Evolutionary conservation across 1,284 basidiomycete species (phyloP).

Genomic region (Ceratobasidium sp.): DNA sequence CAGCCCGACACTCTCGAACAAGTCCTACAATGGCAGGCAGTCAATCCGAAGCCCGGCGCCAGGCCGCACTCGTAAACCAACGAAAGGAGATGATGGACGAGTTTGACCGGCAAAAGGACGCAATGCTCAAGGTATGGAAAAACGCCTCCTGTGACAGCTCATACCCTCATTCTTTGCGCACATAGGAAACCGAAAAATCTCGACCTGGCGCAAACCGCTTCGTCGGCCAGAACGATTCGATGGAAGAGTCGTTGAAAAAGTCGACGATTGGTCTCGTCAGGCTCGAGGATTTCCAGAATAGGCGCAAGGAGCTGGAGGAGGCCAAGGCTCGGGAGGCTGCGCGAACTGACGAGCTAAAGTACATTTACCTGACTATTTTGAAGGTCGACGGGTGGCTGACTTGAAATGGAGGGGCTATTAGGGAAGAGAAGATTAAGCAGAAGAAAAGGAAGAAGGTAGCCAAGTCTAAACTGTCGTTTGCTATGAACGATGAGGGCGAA

Average conservation of each 20-base stretch:
- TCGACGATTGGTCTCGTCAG: constrained; percentile 93
- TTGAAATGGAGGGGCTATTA: constrained; percentile 78
- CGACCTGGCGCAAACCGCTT: constrained; percentile 88
- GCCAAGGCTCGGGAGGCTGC: constrained; percentile 91
- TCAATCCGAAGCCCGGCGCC: constrained; percentile 78
- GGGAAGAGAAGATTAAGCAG: constrained; percentile 84
- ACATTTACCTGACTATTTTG: constrained; percentile 58
- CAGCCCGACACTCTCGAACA: constrained; percentile 7
- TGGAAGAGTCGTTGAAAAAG: constrained; percentile 94
- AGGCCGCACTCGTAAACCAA: constrained; percentile 82
- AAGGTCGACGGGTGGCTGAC: constrained; percentile 40
- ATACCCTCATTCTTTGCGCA: neutral
- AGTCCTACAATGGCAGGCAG: constrained; percentile 67
- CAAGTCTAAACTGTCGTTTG: constrained; percentile 90
- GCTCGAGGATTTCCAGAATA: constrained; percentile 92
- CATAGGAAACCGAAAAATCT: constrained; percentile 64
- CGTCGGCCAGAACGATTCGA: constrained; percentile 91
- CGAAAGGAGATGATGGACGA: constrained; percentile 85
- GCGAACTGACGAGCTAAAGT: constrained; percentile 82
- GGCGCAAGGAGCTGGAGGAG: constrained; percentile 90
- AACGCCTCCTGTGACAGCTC: neutral
- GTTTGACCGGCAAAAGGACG: constrained; percentile 88
- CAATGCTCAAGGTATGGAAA: constrained; percentile 63
- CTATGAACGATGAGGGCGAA: constrained; percentile 77
- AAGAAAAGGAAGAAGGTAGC: constrained; percentile 90